Evolutionary conservation across 1,139 yeast species (phyloP).

Genomic region (Taphrina betulina): DNA sequence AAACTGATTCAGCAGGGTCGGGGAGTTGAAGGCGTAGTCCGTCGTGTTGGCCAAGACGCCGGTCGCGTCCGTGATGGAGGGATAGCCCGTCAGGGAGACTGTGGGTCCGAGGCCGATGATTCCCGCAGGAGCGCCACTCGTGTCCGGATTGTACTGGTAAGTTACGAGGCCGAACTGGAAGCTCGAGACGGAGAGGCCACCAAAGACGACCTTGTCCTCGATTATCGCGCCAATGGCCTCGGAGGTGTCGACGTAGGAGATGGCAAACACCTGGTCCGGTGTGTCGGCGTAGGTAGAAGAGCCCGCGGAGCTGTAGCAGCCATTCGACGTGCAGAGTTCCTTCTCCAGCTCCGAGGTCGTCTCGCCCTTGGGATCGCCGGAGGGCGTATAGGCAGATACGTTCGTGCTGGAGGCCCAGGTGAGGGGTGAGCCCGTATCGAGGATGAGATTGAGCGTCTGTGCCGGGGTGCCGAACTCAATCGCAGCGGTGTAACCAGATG

Average conservation of each 20-base stretch:
- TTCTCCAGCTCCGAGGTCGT: slow-evolving; percentile 5
- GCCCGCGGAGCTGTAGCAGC: slow-evolving; percentile 19
- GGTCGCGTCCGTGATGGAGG: slow-evolving; percentile 8
- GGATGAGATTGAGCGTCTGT: slow-evolving; percentile 54
- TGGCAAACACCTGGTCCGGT: slow-evolving; percentile 24
- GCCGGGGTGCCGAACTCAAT: slow-evolving; percentile 54
- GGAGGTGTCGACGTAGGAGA: slow-evolving; percentile 30
- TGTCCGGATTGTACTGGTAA: slow-evolving; percentile 22
- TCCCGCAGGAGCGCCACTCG: slow-evolving; percentile 21
- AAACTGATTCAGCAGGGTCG: slow-evolving; percentile 16
- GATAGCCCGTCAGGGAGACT: slow-evolving; percentile 17
- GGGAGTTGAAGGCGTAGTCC: slow-evolving; percentile 6
- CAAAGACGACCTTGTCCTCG: slow-evolving; percentile 18
- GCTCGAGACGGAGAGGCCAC: slow-evolving; percentile 17
- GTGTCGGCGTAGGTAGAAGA: slow-evolving; percentile 8
- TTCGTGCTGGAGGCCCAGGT: slow-evolving; percentile 17
- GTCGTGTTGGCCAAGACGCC: slow-evolving; percentile 8
- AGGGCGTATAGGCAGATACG: slow-evolving; percentile 13
- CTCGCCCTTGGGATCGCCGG: slow-evolving; percentile 20
- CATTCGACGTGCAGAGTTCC: slow-evolving; percentile 21
- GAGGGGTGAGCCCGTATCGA: slow-evolving; percentile 56
- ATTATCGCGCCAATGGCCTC: slow-evolving; percentile 30
- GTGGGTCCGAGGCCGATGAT: slow-evolving; percentile 32
- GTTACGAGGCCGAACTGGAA: slow-evolving; percentile 31
- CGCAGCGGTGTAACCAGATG: slow-evolving; percentile 7